These are phyloP conservation scores for Clonostachys rhizophaga DNA, from an alignment of 2,329 filamentous ascomycete species.

Conservation along the genomic window DNA sequence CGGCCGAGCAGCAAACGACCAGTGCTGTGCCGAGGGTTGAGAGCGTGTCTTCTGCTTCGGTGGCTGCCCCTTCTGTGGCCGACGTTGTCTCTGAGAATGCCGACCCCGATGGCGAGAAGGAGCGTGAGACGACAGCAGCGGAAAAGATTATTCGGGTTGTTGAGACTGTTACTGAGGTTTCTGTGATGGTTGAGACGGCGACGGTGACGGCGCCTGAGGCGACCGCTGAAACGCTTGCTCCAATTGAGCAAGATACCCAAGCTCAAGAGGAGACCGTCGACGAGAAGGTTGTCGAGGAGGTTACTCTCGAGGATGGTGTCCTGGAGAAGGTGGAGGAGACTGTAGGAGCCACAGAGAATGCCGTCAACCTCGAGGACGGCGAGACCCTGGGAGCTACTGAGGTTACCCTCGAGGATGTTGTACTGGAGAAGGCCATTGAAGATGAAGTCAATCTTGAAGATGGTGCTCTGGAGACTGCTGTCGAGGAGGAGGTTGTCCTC, in stretches of 20 bases:
- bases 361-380: no score
- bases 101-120: constrained; percentile 5
- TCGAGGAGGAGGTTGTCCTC: not conserved
- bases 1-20: not conserved
- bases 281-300: not conserved
- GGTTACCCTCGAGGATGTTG: no score
- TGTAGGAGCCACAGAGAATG: no score
- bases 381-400: no score
- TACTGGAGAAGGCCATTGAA: not conserved
- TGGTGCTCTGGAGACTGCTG: not conserved
- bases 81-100: constrained; percentile 1
- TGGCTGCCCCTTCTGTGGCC: not conserved
- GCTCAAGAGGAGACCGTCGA: constrained; percentile 1
- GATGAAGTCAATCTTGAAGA: not conserved
- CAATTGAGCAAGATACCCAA: not conserved
- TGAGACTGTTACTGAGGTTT: constrained; percentile 24
- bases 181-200: constrained; percentile 19
- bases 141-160: constrained; percentile 18
- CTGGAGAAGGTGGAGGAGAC: not conserved
- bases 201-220: constrained; percentile 12
- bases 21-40: no score
- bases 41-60: no score
- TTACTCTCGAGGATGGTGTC: not conserved
- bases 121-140: constrained; percentile 12
- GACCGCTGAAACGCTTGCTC: not conserved